Base-by-base conservation (phyloP, 1,139 yeast species). In the Blastobotrys aristatus region DNA sequence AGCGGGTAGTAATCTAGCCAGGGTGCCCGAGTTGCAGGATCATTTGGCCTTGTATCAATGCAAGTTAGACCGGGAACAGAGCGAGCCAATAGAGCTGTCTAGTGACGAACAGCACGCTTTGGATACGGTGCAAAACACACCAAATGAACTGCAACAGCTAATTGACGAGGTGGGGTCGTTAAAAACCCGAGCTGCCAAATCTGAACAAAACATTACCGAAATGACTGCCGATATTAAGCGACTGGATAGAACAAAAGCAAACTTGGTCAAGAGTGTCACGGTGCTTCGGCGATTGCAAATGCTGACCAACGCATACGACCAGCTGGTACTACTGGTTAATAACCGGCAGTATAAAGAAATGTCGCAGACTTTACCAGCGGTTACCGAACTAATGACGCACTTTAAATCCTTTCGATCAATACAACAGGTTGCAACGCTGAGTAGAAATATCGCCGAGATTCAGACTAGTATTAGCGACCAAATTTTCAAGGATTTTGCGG, bases 351-450 rank as follows among this genome's bases (percentile, higher is more conserved):
- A 88, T 65, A 69, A 74, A 20, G 86, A 84, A 51, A 83, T 90
- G 49, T 74, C 77, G 2, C 79, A 79, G 37, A 72, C 85, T 24
- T 71, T 89, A 46, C 79, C 83, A 34, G 96, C 90, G 2, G 92
- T 88, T 52, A 74, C 83, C 47, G 95, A 89, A 54, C 73, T 92
- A 47, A 75, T 87, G 63, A 76, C 74, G 20, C 85, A 82, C 64
- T 90, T 92, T 70, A 80, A 81, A 58, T 80, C 88, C 0, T 92
- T 85, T 65, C 82, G 92, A 60, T 82, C 95, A 37, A 84, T 92
- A 40, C 84, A 83, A 51, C 94, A 86, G 57, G 82, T 92, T 49
- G 88, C 90, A 49, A 72, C 75, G 30, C 68, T 92, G 44, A 77
- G 87, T 57, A 76, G 78, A 55, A 72, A 75, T 51, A 80, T 90